Evolutionary conservation across 495 filamentous ascomycete species (phyloP).

Genomic region (Xylaria intraflava): DNA sequence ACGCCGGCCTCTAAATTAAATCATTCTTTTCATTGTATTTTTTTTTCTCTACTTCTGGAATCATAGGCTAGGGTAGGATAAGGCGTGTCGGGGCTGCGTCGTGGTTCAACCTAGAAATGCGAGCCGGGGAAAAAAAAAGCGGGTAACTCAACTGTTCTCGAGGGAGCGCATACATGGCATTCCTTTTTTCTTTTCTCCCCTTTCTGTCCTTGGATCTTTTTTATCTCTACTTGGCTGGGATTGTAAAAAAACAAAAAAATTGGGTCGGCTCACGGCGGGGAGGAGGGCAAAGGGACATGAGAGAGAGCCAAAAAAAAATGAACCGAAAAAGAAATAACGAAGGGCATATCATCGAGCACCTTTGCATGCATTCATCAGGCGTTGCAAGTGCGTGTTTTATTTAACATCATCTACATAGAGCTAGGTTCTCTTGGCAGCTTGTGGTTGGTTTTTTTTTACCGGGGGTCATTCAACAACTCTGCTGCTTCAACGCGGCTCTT

Average conservation of each 20-base stretch:
- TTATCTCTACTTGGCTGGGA: too few species aligned
- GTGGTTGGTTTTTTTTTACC: too few species aligned
- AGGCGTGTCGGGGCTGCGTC: constrained; percentile 12
- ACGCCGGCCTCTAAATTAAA: constrained; percentile 46
- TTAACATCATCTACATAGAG: neutral
- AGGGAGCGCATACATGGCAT: constrained; percentile 11
- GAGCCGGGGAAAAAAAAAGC: constrained; percentile 9
- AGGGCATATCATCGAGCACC: neutral
- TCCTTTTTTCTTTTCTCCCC: neutral
- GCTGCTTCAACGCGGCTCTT: constrained; percentile 11
- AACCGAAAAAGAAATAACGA: too few species aligned
- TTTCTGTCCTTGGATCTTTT: too few species aligned
- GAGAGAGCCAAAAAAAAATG: constrained; percentile 3
- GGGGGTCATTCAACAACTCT: constrained; percentile 15
- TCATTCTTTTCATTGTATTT: too few species aligned
- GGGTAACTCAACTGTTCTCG: constrained; percentile 32
- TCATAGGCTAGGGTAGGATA: constrained; percentile 6
- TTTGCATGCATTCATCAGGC: constrained; percentile 35
- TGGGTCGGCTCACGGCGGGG: constrained; percentile 15
- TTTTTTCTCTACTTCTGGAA: constrained; percentile 6
- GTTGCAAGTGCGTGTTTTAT: constrained; percentile 23
- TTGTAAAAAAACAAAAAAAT: too few species aligned
- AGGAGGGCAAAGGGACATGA: constrained; percentile 22
- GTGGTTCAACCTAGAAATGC: constrained; percentile 25
- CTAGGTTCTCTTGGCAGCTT: too few species aligned